Conservation (phyloP, 805 yeast species). For the Kluyveromyces siamensis region DNA sequence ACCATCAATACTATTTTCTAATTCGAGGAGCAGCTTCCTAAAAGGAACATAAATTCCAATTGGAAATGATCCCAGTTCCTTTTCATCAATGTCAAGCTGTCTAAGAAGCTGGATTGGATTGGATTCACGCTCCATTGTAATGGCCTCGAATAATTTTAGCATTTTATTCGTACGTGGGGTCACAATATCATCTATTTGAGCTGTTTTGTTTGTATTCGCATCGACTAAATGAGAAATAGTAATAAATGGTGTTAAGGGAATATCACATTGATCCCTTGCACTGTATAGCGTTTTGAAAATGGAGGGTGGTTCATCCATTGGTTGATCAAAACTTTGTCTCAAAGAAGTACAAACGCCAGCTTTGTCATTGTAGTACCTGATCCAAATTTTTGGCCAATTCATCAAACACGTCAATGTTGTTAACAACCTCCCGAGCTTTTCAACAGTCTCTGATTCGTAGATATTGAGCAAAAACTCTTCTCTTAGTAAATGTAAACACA, state of each 20-base stretch:
- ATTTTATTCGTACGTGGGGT: conserved; percentile 61
- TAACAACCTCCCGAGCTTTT: conserved; percentile 44
- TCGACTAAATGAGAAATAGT: conserved; percentile 62
- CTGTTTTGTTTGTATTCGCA: conserved; percentile 36
- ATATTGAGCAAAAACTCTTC: conserved; percentile 66
- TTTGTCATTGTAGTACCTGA: conserved; percentile 36
- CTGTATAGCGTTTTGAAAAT: conserved; percentile 36
- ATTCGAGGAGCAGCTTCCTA: conserved; percentile 45
- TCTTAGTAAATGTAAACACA: conserved; percentile 64
- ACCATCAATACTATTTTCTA: conserved; percentile 44
- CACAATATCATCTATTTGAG: conserved; percentile 42
- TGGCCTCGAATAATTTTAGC: conserved; percentile 50
- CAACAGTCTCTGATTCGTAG: conserved; percentile 29
- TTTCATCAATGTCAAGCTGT: conserved; percentile 41
- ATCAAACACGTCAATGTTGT: conserved; percentile 55
- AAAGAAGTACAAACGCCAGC: neutral
- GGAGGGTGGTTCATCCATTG: conserved; percentile 28
- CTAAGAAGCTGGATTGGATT: conserved; percentile 57
- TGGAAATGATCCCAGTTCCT: conserved; percentile 61
- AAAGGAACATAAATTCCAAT: conserved; percentile 62
- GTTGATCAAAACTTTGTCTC: conserved; percentile 16
- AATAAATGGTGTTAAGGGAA: conserved; percentile 39
- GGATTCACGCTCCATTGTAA: conserved; percentile 39
- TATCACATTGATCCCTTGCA: conserved; percentile 19
- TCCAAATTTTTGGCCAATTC: conserved; percentile 70